A percentile compares a stretch with the other conserved stretches of the same genome.
phyloP scores from a whole-genome alignment of 345 rosid species.

The Pseudoturritis turrita region DNA sequence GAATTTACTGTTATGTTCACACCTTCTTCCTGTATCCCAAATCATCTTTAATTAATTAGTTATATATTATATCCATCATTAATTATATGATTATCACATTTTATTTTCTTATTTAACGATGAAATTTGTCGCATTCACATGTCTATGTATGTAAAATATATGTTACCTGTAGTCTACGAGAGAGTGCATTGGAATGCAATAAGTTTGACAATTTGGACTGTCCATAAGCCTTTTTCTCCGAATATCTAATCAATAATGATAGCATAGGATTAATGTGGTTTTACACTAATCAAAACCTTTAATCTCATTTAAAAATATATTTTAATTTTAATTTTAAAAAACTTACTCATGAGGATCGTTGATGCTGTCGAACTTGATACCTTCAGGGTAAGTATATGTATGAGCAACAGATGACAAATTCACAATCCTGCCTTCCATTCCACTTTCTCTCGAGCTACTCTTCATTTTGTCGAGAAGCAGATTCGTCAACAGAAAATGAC shows the following conservation, averaged over 20 bases:
- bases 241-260: conserved; percentile 42
- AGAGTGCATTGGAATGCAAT: conserved; percentile 77
- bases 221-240: conserved; percentile 84
- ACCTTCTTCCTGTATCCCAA: conserved; percentile 59
- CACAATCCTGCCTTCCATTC: conserved; percentile 78
- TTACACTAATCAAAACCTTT: background rate
- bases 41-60: background rate
- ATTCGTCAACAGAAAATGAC: conserved; percentile 84
- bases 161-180: conserved; percentile 68
- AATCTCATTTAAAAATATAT: background rate
- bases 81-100: background rate
- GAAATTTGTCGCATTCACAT: too few species aligned
- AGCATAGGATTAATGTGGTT: background rate
- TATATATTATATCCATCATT: background rate
- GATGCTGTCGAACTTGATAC: conserved; percentile 56
- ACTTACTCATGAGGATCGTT: conserved; percentile 44
- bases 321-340: background rate
- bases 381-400: conserved; percentile 49
- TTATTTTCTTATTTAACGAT: background rate
- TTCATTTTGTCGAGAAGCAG: conserved; percentile 86
- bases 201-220: conserved; percentile 88
- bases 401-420: conserved; percentile 90
- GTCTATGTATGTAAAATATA: too few species aligned
- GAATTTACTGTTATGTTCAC: conserved; percentile 72
- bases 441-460: conserved; percentile 44